These are phyloP conservation scores for Pogostemon cablin DNA, from an alignment of 257 asterid genomes.

Conservation along the genomic window DNA sequence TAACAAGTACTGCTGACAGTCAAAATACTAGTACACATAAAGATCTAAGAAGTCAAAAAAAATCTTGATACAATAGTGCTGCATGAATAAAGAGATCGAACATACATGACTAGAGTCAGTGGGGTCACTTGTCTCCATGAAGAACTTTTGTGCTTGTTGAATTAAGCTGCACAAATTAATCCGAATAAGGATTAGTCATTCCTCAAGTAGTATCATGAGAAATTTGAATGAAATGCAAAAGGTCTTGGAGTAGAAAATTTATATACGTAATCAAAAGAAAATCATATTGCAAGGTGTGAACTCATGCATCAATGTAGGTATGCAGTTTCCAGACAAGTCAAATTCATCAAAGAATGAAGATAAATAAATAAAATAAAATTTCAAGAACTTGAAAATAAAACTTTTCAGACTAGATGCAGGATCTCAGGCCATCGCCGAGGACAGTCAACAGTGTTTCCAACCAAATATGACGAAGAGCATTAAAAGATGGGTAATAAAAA, in stretches of 20 bases:
- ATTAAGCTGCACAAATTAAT: conserved; percentile 66
- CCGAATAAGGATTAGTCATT: conserved; percentile 37
- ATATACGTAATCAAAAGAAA: conserved; percentile 16
- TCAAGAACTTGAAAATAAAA: neutral
- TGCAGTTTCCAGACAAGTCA: conserved; percentile 18
- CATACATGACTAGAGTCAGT: conserved; percentile 72
- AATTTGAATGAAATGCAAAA: neutral
- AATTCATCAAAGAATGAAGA: conserved; percentile 11
- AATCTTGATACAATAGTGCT: conserved; percentile 17
- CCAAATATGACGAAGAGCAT: conserved; percentile 23
- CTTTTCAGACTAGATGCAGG: conserved; percentile 3
- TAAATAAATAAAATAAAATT: neutral
- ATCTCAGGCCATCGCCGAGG: conserved; percentile 5
- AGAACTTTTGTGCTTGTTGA: conserved; percentile 80
- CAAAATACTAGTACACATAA: conserved; percentile 14
- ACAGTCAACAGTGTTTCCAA: conserved; percentile 8
- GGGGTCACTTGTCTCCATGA: conserved; percentile 72
- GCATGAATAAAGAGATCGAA: conserved; percentile 35
- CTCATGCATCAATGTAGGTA: neutral
- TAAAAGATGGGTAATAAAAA: conserved; percentile 17
- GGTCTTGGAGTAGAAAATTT: neutral
- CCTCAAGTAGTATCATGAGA: conserved; percentile 24
- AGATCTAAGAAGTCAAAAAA: conserved; percentile 14
- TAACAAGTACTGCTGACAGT: conserved; percentile 6
- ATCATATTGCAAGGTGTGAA: neutral